Evolutionary conservation across 2,329 filamentous ascomycete species (phyloP).

Genomic region (Monosporascus sp.): DNA sequence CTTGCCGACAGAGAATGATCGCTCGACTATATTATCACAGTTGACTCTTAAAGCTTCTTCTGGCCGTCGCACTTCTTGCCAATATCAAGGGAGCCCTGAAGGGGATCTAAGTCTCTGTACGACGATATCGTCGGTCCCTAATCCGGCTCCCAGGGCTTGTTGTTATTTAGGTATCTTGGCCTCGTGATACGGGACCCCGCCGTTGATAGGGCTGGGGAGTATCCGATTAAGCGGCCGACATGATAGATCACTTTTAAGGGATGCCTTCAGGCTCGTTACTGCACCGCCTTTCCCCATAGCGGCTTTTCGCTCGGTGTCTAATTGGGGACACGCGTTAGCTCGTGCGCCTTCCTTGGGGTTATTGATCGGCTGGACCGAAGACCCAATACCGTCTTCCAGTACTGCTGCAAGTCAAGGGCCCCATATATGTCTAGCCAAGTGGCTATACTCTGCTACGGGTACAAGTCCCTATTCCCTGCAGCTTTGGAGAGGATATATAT

Average conservation of each 20-base stretch:
- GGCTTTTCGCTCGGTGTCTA: not conserved
- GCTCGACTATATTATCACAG: too few species aligned
- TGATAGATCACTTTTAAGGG: not conserved
- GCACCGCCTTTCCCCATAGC: not conserved
- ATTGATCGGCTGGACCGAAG: not conserved
- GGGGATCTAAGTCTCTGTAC: not conserved
- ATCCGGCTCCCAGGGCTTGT: not conserved
- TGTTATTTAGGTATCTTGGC: not conserved
- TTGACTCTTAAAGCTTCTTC: too few species aligned
- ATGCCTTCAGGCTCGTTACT: not conserved
- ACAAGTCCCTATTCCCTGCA: not conserved
- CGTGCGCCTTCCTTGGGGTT: not conserved
- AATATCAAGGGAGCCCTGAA: too few species aligned
- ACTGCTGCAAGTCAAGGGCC: not conserved
- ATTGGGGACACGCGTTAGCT: not conserved
- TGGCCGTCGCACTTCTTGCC: too few species aligned
- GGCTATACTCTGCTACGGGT: not conserved
- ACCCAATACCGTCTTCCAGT: not conserved
- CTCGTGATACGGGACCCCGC: not conserved
- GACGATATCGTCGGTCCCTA: not conserved
- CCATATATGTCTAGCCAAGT: not conserved
- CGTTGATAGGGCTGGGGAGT: not conserved
- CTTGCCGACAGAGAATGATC: too few species aligned
- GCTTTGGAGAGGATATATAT: not conserved
- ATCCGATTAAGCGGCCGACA: not conserved